Percentiles rank a stretch among this genome's conserved stretches.
phyloP scores from a whole-genome alignment of 345 rosid genomes.

The Pistacia vera region DNA sequence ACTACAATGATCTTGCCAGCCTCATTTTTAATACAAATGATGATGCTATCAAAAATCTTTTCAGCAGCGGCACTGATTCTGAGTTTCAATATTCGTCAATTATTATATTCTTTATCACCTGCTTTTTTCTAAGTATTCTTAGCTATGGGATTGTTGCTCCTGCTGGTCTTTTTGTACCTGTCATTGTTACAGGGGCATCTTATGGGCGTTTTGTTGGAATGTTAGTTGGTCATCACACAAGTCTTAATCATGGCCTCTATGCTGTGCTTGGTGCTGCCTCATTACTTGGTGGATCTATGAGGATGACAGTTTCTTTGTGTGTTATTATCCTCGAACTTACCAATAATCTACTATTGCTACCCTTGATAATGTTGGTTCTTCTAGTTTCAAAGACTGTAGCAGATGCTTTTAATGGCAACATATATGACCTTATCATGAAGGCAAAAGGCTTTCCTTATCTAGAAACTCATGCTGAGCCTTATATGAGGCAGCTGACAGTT shows the following conservation, averaged over 20 bases:
- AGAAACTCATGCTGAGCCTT: constrained; percentile 80
- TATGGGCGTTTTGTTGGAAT: constrained; percentile 87
- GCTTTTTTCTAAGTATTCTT: constrained; percentile 72
- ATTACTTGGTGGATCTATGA: constrained; percentile 92
- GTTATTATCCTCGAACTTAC: constrained; percentile 87
- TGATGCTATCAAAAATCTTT: constrained; percentile 87
- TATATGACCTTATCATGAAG: constrained; percentile 87
- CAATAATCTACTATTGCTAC: constrained; percentile 79
- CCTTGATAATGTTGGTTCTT: constrained; percentile 94
- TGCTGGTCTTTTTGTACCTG: constrained; percentile 89
- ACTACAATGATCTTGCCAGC: constrained; percentile 94
- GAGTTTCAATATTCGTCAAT: constrained; percentile 76
- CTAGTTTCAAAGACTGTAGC: constrained; percentile 92
- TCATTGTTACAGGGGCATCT: constrained; percentile 86
- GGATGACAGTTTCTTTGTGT: constrained; percentile 90
- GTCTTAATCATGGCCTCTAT: constrained; percentile 79
- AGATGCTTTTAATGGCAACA: constrained; percentile 79
- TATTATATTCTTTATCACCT: constrained; percentile 69
- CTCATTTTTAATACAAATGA: constrained; percentile 94
- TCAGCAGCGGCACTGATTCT: constrained; percentile 75
- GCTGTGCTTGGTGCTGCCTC: constrained; percentile 97
- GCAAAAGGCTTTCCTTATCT: constrained; percentile 91
- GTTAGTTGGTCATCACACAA: constrained; percentile 57
- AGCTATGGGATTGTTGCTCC: constrained; percentile 92
- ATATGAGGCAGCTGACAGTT: constrained; percentile 89